Evolutionary conservation across 225 moss, liverwort and hornwort species (phyloP).

Genomic region (Anthoceros angustus): DNA sequence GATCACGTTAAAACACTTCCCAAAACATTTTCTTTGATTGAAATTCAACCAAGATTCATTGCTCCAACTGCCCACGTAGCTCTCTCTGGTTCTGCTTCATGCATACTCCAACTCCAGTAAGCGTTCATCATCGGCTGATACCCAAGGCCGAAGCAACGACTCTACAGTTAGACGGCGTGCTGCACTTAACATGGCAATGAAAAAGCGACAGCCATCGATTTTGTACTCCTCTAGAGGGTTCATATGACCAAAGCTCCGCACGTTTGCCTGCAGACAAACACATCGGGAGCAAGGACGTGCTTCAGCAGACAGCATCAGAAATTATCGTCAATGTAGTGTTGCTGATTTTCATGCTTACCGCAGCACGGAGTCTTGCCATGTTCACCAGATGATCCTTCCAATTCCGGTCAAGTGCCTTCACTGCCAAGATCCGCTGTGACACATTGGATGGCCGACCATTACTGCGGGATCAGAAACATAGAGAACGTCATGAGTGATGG

Average conservation of each 20-base stretch:
- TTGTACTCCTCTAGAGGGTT: constrained; percentile 97
- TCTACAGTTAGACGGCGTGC: constrained; percentile 87
- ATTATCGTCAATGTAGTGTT: background rate
- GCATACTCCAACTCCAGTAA: constrained; percentile 34
- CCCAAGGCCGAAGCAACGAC: constrained; percentile 83
- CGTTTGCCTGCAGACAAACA: constrained; percentile 29
- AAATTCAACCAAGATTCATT: no score
- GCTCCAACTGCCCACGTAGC: no score
- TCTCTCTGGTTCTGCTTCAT: constrained; percentile 10
- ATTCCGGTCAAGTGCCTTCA: constrained; percentile 69
- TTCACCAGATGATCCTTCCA: constrained; percentile 99
- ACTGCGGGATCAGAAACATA: background rate
- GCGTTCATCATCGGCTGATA: constrained; percentile 51
- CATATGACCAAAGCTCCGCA: constrained; percentile 99
- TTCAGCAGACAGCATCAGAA: background rate
- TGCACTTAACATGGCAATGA: constrained; percentile 90
- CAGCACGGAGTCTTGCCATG: constrained; percentile 90
- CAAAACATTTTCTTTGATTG: no score
- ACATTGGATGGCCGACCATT: background rate
- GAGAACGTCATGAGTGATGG: background rate
- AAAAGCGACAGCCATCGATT: constrained; percentile 94
- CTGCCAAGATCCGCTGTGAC: constrained; percentile 52
- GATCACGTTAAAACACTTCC: no score
- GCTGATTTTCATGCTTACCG: constrained; percentile 22
- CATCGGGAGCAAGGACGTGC: background rate